Base-by-base conservation (phyloP, 768 basidiomycete species). In the Exidia glandulosa region DNA sequence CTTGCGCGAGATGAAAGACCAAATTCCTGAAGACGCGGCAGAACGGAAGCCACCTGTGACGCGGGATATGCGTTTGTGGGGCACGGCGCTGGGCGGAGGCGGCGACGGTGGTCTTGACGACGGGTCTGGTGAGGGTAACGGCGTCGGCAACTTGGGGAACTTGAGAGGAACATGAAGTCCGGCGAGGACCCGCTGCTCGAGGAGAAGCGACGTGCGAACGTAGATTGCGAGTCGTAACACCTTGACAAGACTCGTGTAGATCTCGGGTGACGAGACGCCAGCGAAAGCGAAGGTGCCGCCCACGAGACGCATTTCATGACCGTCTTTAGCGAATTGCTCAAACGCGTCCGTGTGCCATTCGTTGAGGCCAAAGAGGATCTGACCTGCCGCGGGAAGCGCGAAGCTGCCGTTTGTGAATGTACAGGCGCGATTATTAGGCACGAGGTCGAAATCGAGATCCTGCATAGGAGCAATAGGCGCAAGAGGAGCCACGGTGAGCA, bases 221-320 rank as follows among this genome's bases (percentile, higher is more conserved):
- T 82, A 86, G 16, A 81, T 70, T 0, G 78, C 65, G 10, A 86
- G 63, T 16, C 79, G 77, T 16, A 88, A 79, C 19, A 80, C 71
- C 48, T 74, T 76, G 55, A 70, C 68, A 0, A 88, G 74, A 1
- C 75, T 60, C 2, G 65, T 62, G 63, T 84, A 75, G 58, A 82
- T 78, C 3, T 65, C 32, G 1, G 70, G 66, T 1, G 80, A 78
- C 13, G 68, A 68, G 14, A 79, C 64, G 10, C 80, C 82, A 61
- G 72, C 74, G 61, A 88, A 74, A 1, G 72, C 66, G 66, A 88
- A 87, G 1, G 79, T 84, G 0, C 86, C 86, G 3, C 86, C 86
- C 7, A 87, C 76, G 32, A 85, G 67, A 30, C 70, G 73, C 3
- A 70, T 54, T 34, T 70, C 61, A n/a, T 69, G 61, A 2, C 70